Evolutionary conservation across 257 asterid species (phyloP), one percentile per base, ranked within the genome.

Genomic region (Euphrasia confusa): DNA sequence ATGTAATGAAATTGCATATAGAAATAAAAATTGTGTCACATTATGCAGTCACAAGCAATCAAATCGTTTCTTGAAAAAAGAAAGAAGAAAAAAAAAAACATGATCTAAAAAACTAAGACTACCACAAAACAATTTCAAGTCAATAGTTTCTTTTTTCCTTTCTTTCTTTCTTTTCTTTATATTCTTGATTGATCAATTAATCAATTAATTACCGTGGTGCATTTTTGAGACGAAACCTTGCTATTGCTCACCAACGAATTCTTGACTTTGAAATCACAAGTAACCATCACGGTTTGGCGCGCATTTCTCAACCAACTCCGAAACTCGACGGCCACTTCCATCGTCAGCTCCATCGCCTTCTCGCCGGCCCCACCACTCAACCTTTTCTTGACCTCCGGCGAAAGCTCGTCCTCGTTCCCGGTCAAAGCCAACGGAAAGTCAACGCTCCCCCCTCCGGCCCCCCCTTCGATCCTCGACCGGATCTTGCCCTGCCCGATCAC

Each of bases 221-320:
- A 89, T 24, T 75, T 62, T 56, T 84, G 74, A 4, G 68, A 64
- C 0, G 71, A 37, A 64, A 83, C 67, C 71, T 77, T 70, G 10
- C 67, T 47, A 7, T 63, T 66, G 58, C 61, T 65, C 61, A 52
- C 13, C 50, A 81, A 47, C 0, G 77, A 72, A 64, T 74, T 69
- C 14, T 18, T 39, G 60, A 84, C 87, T 71, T 69, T 64, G 30
- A 86, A 68, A 60, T 80, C 74, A 70, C 96, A 89, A 1, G 71
- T 62, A 8, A 86, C 64, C 1, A 2, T 68, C 56, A 76, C 0
- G 14, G 71, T 60, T 69, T 64, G 68, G 4, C 56, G 54, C 58
- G 72, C 69, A 1, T 40, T 63, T 62, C 69, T 74, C n/a, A 47
- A 30, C 90, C 80, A 80, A 54, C 83, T 79, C 30, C 40, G 72